These are phyloP conservation scores for Ampelocalamus luodianensis DNA, from an alignment of 176 grass and related monocot genomes.

Conservation along the genomic window DNA sequence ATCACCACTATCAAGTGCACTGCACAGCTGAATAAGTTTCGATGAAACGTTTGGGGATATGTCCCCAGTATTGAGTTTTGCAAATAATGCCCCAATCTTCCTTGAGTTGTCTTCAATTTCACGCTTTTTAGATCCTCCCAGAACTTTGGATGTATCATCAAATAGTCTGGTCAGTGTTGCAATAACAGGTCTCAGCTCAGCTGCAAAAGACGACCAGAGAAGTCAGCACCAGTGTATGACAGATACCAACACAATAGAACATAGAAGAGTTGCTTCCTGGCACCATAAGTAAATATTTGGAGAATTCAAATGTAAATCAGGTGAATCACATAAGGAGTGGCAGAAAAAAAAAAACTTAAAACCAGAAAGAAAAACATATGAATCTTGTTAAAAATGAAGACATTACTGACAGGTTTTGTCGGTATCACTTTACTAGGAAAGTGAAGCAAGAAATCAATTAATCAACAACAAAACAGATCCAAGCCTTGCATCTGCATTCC, in stretches of 20 bases:
- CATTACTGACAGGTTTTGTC: background rate
- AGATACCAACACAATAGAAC: background rate
- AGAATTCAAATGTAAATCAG: constrained; percentile 8
- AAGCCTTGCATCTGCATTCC: background rate
- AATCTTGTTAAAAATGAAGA: background rate
- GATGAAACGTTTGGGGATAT: constrained; percentile 92
- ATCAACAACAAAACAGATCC: background rate
- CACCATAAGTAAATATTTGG: constrained; percentile 17
- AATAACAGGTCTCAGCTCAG: constrained; percentile 84
- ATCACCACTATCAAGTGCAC: constrained; percentile 73
- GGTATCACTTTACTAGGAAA: constrained; percentile 4
- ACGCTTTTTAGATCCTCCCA: constrained; percentile 82
- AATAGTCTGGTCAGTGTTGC: constrained; percentile 78
- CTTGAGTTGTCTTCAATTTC: constrained; percentile 97
- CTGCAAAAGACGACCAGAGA: constrained; percentile 57
- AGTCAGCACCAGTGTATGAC: constrained; percentile 19
- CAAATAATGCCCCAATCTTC: constrained; percentile 90
- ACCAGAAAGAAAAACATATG: background rate
- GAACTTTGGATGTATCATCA: constrained; percentile 82
- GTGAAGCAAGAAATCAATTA: constrained; percentile 3
- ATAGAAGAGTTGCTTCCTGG: background rate
- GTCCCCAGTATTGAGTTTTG: constrained; percentile 85
- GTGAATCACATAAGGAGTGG: background rate
- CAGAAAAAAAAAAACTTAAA: background rate
- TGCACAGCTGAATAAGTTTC: constrained; percentile 86